phyloP scores from a whole-genome alignment of 176 grass and related monocot genomes.

The Elaeis guineensis region DNA sequence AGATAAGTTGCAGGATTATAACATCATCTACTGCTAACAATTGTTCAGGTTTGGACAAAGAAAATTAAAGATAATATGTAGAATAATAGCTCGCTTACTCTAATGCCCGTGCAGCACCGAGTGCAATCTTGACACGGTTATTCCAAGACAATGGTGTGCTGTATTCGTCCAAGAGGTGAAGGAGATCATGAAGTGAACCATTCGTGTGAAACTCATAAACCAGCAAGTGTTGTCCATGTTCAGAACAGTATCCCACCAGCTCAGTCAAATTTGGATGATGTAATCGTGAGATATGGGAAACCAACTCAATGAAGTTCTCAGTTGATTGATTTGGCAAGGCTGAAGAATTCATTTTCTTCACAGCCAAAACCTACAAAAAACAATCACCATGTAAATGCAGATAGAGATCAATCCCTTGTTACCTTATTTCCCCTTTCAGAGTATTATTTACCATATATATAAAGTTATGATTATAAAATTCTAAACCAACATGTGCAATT shows the following conservation, averaged over 20 bases:
- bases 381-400: not conserved
- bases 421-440: not conserved
- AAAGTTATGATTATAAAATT: too few species aligned
- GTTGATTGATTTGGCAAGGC: slow-evolving; percentile 41
- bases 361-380: slow-evolving; percentile 50
- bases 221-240: slow-evolving; percentile 72
- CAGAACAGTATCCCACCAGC: slow-evolving; percentile 73
- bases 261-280: slow-evolving; percentile 75
- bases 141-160: slow-evolving; percentile 62
- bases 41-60: too few species aligned
- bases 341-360: slow-evolving; percentile 74
- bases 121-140: slow-evolving; percentile 71
- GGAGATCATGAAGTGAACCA: slow-evolving; percentile 67
- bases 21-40: too few species aligned
- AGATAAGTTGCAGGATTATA: too few species aligned
- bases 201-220: slow-evolving; percentile 66
- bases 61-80: too few species aligned
- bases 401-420: too few species aligned
- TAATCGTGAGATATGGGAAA: slow-evolving; percentile 48
- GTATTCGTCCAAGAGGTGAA: slow-evolving; percentile 48
- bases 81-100: slow-evolving; percentile 46
- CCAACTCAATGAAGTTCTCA: slow-evolving; percentile 53
- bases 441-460: not conserved
- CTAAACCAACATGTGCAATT: too few species aligned
- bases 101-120: slow-evolving; percentile 70